Evolutionary conservation across 2,329 filamentous ascomycete genomes (phyloP).

Genomic region (Cladosporium halotolerans): DNA sequence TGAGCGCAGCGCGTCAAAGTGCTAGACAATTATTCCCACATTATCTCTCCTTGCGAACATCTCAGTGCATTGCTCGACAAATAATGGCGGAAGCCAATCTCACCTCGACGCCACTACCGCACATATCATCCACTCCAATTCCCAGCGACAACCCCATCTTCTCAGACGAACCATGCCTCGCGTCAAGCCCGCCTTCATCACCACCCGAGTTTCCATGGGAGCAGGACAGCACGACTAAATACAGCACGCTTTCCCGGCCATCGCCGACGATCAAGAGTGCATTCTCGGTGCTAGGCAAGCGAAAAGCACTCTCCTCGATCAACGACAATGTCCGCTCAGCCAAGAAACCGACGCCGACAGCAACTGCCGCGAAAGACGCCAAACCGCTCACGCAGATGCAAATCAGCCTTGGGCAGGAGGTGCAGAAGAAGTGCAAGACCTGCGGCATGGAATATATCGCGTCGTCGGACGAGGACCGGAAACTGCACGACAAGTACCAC

Average conservation of each 20-base stretch:
- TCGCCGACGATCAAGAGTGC: conserved; percentile 22
- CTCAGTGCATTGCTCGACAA: background rate
- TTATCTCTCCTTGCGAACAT: background rate
- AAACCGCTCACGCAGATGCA: conserved; percentile 51
- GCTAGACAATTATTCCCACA: background rate
- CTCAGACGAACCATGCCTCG: conserved; percentile 17
- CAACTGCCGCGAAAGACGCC: conserved; percentile 23
- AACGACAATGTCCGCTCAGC: conserved; percentile 29
- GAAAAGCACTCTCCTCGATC: conserved; percentile 20
- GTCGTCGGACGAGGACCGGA: conserved; percentile 55
- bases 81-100: background rate
- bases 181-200: conserved; percentile 48
- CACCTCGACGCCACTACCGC: background rate
- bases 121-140: conserved; percentile 19
- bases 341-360: conserved; percentile 19
- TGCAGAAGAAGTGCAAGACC: conserved; percentile 50
- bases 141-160: conserved; percentile 20
- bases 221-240: conserved; percentile 13
- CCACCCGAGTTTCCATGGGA: conserved; percentile 41
- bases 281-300: conserved; percentile 28
- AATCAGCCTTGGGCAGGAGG: conserved; percentile 52
- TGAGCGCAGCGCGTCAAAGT: too few species aligned
- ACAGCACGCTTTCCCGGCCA: conserved; percentile 11
- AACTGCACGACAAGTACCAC: conserved; percentile 59
- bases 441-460: conserved; percentile 64